A percentile compares a stretch with the other conserved stretches of the same genome.
Conservation (phyloP, 495 filamentous ascomycete species). For the Amorphotheca resinae region DNA sequence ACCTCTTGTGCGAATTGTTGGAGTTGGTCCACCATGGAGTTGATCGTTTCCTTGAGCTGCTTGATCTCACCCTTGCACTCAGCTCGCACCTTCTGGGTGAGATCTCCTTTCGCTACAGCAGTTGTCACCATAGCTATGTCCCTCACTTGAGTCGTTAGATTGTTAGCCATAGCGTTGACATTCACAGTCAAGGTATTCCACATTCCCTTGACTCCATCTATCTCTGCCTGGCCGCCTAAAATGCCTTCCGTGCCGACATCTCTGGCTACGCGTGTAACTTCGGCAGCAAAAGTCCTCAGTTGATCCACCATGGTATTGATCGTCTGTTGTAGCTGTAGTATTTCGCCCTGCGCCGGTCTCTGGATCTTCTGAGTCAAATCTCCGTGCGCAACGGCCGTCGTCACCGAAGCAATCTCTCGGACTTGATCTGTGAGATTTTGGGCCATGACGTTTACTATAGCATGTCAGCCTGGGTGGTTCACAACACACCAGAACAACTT, state of each 20-base stretch:
- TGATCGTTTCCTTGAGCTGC: constrained; percentile 93
- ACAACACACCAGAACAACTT: too few relatives aligned
- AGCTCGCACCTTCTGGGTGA: constrained; percentile 94
- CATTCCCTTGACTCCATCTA: constrained; percentile 68
- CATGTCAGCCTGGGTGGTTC: constrained; percentile 20
- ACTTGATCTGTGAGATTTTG: constrained; percentile 61
- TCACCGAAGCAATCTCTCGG: constrained; percentile 93
- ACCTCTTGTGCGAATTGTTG: constrained; percentile 96
- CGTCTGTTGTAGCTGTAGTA: constrained; percentile 89
- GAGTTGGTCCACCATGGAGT: constrained; percentile 97
- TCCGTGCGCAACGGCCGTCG: constrained; percentile 90
- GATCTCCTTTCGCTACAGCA: constrained; percentile 87
- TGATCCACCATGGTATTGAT: constrained; percentile 99
- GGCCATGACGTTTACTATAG: constrained; percentile 90
- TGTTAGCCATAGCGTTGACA: constrained; percentile 97
- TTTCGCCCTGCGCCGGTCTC: constrained; percentile 87
- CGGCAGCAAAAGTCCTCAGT: constrained; percentile 88
- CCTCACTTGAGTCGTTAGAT: constrained; percentile 92
- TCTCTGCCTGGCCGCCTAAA: constrained; percentile 90
- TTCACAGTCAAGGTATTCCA: constrained; percentile 98
- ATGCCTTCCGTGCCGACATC: constrained; percentile 98
- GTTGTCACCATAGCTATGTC: constrained; percentile 99
- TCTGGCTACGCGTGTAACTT: constrained; percentile 91
- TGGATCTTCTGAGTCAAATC: constrained; percentile 95
- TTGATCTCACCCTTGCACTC: constrained; percentile 95